phyloP scores from a whole-genome alignment of 495 filamentous ascomycete species.

The Penicillium lividum region DNA sequence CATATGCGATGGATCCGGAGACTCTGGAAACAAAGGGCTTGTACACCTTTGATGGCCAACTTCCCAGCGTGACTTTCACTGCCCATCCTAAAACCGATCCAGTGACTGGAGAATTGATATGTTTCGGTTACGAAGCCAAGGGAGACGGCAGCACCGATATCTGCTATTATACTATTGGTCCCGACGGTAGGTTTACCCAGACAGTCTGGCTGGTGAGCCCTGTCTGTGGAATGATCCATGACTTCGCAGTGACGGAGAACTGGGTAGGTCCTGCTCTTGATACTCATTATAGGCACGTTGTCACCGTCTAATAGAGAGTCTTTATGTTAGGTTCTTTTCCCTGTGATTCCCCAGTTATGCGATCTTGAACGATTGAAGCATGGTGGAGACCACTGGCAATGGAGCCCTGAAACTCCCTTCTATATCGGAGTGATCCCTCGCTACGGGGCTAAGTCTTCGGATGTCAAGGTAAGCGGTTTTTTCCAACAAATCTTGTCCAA shows the following conservation, averaged over 20 bases:
- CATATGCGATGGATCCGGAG: conserved; percentile 56
- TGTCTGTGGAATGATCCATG: conserved; percentile 59
- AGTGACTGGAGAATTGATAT: conserved; percentile 56
- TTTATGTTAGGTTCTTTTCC: conserved; percentile 39
- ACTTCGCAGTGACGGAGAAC: conserved; percentile 53
- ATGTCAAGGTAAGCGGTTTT: conserved; percentile 43
- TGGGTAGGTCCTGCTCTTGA: conserved; percentile 25
- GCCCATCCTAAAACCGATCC: conserved; percentile 65
- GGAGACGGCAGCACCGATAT: conserved; percentile 49
- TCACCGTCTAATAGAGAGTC: background rate
- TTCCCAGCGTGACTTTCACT: conserved; percentile 54
- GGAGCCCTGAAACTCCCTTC: conserved; percentile 53
- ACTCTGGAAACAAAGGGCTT: conserved; percentile 56
- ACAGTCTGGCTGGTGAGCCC: conserved; percentile 53
- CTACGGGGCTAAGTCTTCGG: conserved; percentile 45
- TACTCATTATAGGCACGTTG: background rate
- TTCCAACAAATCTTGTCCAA: background rate
- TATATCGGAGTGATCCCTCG: conserved; percentile 53
- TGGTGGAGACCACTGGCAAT: conserved; percentile 57
- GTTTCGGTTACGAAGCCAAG: conserved; percentile 56
- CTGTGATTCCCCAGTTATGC: conserved; percentile 53
- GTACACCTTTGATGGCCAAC: conserved; percentile 60
- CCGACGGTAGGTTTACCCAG: conserved; percentile 43
- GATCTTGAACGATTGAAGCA: conserved; percentile 53
- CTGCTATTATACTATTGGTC: conserved; percentile 47